phyloP scores from a whole-genome alignment of 306 rosid genomes.

The Prunus campanulata region DNA sequence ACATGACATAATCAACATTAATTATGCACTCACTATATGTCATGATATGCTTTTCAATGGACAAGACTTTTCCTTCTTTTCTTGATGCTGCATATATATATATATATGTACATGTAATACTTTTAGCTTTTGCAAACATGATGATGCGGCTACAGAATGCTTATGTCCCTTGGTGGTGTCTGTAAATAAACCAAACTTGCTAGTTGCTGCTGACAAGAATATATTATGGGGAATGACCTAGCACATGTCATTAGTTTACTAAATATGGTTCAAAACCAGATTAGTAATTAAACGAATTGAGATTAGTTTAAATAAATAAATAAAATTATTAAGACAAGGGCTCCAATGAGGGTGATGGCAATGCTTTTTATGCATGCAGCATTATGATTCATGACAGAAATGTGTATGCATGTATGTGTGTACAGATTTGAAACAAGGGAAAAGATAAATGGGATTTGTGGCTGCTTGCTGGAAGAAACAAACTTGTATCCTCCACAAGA shows the following conservation, averaged over 20 bases:
- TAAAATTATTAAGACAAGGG: not conserved
- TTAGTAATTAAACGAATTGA: not conserved
- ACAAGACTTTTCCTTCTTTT: no score
- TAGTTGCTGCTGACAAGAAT: not conserved
- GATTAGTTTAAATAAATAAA: not conserved
- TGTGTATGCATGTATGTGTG: no score
- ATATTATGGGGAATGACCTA: not conserved
- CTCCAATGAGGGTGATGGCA: not conserved
- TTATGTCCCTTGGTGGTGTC: not conserved
- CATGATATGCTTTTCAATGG: not conserved
- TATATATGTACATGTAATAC: not conserved
- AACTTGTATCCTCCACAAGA: conserved; percentile 45
- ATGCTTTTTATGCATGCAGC: no score
- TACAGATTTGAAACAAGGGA: not conserved
- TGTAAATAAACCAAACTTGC: not conserved
- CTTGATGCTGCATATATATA: not conserved
- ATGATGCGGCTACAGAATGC: not conserved
- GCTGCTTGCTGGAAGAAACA: conserved; percentile 1
- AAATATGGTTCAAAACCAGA: not conserved
- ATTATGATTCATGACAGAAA: no score
- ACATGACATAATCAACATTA: not conserved
- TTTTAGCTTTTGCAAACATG: not conserved
- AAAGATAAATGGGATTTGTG: not conserved
- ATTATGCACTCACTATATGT: no score
- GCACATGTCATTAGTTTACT: not conserved